Base-by-base conservation (phyloP, 495 filamentous ascomycete genomes). In the Sphaerosporella brunnea region DNA sequence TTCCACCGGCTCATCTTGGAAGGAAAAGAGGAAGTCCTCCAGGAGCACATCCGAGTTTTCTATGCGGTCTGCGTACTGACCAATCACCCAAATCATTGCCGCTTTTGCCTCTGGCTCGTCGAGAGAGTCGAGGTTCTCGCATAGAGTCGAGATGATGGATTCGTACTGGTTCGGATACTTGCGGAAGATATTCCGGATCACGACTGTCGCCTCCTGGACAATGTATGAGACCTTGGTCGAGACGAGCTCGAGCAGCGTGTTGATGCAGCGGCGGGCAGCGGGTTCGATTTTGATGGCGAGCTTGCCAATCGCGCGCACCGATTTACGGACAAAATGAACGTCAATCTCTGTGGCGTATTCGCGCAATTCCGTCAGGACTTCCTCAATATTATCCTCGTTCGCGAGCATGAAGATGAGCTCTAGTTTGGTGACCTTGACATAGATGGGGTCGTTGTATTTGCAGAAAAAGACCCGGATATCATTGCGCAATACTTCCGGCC, bases 381-480 rank as follows among this genome's bases (percentile, higher is more conserved):
- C 83, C 25, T 83, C 78, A 51, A 99, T 96, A 63, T 99, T 99
- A 52, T 82, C 82, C 62, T 95, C 86, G 19, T 78, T 93, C 10
- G 90, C 92, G 43, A 99, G 72, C 90, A 96, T 99, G 67, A 96
- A 96, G 58, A 99, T 96, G 49, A 99, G 70, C 63, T 99, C 90
- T 42, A 99, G 73, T 64, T 99, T 99, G 10, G 92, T 96, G 53
- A 99, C 90, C 64, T 99, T 99, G 67, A 99, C 90, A 58, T 99
- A 99, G 47, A 96, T 96, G 0, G 92, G 90, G 58, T 99, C 90
- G 55, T 99, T 99, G 68, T 99, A 99, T 71, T 99, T 99, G 73
- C 90, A 99, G 65, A 97, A 97, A 66, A 99, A 99, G 37, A 96
- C 88, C 9, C 90, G 74, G 48, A 99, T 93, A 64, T 99, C 90